Base-by-base conservation (phyloP, 805 yeast species). In the Myxozyma kluyveri region DNA sequence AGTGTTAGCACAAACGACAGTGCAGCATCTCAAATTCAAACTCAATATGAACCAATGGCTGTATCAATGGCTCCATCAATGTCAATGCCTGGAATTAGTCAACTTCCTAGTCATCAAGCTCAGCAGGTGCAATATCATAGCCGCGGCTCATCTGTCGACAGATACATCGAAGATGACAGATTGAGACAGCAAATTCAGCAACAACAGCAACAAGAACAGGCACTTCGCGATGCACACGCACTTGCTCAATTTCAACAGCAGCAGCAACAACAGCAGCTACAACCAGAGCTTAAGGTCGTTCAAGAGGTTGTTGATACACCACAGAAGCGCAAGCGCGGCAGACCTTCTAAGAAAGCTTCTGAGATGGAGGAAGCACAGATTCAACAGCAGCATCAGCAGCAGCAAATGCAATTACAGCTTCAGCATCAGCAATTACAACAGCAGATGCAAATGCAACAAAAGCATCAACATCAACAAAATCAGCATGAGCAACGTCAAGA, bases 1-100 rank as follows among this genome's bases (percentile, higher is more conserved):
- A 47, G 51, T 21, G 50, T 45, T n/a, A 44, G 48, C 37, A 22
- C 45, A 10, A 37, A 24, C 10, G 57, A 52, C 22, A 31, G 27
- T 4, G 24, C 27, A 22, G 49, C 38, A 9, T 31, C 22, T 6
- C 19, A 14, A 10, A n/a, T 37, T 21, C 27, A 38, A 10, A 14
- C 22, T 12, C 46, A 31, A 9, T 17, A 17, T 18, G 12, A 17
- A 14, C 24, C 47, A n/a, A 14, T 9, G 12, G 9, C 33, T 17
- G 10, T 26, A 12, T 43, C 35, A 10, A 32, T 50, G 37, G 14
- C 27, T 17, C 42, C 36, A 2, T 27, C 53, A 7, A 48, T 29
- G 31, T 48, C 47, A 12, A 43, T 48, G 47, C 47, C 52, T 2
- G 52, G 33, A 10, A 14, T 36, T 7, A 18, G 23, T 12, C 29